Evolutionary conservation across 495 filamentous ascomycete genomes (phyloP), one percentile per base, ranked within the genome.

Genomic region (Thozetella sp.): DNA sequence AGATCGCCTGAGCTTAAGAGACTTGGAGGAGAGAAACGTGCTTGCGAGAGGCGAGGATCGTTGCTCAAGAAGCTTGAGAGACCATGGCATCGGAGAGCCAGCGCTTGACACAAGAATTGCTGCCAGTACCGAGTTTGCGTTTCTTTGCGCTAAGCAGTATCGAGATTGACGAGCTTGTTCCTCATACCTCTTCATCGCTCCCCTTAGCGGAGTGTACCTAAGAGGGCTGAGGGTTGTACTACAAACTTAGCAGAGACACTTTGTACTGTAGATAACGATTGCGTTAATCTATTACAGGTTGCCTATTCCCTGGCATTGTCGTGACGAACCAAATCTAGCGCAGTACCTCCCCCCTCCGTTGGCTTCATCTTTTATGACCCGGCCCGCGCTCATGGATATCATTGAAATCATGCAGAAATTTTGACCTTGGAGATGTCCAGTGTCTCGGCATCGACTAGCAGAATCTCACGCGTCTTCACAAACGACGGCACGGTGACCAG

Each of bases 381-480:
- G 6, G 11, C 43, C 43, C 43, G 20, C 43, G 43, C 43, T 48
- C 6, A 48, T 48, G 43, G 43, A 48, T 48, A 48, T 48, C 43
- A 48, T 19, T 22, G 4, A 55, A 15, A 50, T 43, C 56, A 13
- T 45, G 69, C 57, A 17, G 67, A 53, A 50, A 82, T 76, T 56
- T 73, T 79, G 64, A 98, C 87, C 61, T 76, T 86, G 12, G 94
- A 82, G 22, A 90, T 77, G 63, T 90, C 89, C 63, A 98, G 72
- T 6, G 90, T 96, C 70, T 97, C 93, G 43, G 85, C 77, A 75
- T 99, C 93, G 12, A 99, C 77, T 62, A 98, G 59, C 12, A 98
- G 83, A n/a, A 97, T 65, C 70, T 96, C 89, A 1, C 88, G 86
- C 0, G 91, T 97, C 54, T 90, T 83, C 1, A 83, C 80, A 67